Evolutionary conservation across 208 protist genomes (phyloP).

Genomic region (Naegleria lovaniensis): DNA sequence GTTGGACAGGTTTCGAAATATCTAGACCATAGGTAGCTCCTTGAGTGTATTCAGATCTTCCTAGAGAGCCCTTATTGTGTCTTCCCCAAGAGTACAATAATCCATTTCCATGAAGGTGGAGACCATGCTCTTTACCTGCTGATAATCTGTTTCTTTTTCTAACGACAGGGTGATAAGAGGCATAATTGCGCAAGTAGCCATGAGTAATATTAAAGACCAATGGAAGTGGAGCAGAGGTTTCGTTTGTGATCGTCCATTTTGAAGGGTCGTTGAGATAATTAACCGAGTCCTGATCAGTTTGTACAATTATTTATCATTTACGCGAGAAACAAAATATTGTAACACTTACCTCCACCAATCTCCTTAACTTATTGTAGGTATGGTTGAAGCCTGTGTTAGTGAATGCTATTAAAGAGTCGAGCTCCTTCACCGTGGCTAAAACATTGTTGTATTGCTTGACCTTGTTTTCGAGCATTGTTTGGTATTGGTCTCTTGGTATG

Average conservation of each 20-base stretch:
- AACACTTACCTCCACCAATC: background rate
- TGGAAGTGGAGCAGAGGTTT: too few species aligned
- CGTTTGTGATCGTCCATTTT: background rate
- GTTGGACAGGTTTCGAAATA: background rate
- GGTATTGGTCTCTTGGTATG: background rate
- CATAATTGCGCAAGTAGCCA: background rate
- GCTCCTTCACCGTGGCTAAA: background rate
- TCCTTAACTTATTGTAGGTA: background rate
- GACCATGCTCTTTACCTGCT: background rate
- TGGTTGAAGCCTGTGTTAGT: background rate
- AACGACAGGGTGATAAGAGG: background rate
- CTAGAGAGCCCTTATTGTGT: background rate
- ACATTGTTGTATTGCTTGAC: background rate
- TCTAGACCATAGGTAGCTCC: background rate
- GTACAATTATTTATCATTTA: too few species aligned
- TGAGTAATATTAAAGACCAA: background rate
- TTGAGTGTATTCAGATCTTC: background rate
- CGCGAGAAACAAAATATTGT: too few species aligned
- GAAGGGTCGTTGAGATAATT: background rate
- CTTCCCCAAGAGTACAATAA: background rate
- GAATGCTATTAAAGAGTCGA: background rate
- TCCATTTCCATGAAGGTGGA: background rate
- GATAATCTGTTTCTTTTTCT: background rate
- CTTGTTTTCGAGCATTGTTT: background rate
- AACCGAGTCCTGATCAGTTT: background rate